Evolutionary conservation across 2,329 filamentous ascomycete species (phyloP).

Genomic region (Macrophomina pseudophaseolina): DNA sequence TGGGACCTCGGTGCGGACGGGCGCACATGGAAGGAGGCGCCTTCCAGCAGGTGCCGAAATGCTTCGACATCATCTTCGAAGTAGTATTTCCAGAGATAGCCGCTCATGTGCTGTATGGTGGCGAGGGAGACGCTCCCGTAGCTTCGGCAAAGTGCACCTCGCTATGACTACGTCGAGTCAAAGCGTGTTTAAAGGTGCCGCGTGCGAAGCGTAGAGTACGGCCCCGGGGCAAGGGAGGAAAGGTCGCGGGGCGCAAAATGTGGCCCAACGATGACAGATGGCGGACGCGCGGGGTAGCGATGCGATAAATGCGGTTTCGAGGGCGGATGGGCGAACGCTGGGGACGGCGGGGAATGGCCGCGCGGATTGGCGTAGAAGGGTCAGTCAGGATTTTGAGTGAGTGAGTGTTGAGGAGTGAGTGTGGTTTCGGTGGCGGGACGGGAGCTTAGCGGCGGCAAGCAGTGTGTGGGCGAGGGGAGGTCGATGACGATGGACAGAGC

Average conservation of each 20-base stretch:
- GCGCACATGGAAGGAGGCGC: slow-evolving; percentile 65
- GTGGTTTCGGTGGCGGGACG: slow-evolving; percentile 19
- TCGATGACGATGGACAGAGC: slow-evolving; percentile 18
- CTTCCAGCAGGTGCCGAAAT: slow-evolving; percentile 87
- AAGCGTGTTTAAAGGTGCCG: slow-evolving; percentile 87
- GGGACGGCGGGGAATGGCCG: neutral
- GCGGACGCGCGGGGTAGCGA: slow-evolving; percentile 21
- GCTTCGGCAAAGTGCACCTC: slow-evolving; percentile 73
- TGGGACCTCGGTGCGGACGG: slow-evolving; percentile 57
- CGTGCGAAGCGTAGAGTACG: slow-evolving; percentile 56
- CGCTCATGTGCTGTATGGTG: slow-evolving; percentile 75
- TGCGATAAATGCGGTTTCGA: neutral
- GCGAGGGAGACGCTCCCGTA: slow-evolving; percentile 48
- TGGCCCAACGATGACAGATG: slow-evolving; percentile 24
- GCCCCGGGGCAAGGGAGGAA: slow-evolving; percentile 36
- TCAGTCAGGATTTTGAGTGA: neutral
- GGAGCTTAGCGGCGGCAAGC: slow-evolving; percentile 19
- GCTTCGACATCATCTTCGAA: slow-evolving; percentile 97
- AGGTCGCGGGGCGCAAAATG: slow-evolving; percentile 10
- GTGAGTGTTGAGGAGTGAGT: neutral
- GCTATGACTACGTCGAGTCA: slow-evolving; percentile 85
- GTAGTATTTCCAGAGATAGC: slow-evolving; percentile 94
- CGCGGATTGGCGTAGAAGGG: neutral
- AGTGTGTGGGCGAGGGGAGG: slow-evolving; percentile 19
- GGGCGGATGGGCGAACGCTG: neutral